A percentile compares a stretch with the other conserved stretches of the same genome.
These are phyloP conservation scores for Bolboschoenus planiculmis DNA, from an alignment of 176 grass and related monocot species.

Conservation along the genomic window DNA sequence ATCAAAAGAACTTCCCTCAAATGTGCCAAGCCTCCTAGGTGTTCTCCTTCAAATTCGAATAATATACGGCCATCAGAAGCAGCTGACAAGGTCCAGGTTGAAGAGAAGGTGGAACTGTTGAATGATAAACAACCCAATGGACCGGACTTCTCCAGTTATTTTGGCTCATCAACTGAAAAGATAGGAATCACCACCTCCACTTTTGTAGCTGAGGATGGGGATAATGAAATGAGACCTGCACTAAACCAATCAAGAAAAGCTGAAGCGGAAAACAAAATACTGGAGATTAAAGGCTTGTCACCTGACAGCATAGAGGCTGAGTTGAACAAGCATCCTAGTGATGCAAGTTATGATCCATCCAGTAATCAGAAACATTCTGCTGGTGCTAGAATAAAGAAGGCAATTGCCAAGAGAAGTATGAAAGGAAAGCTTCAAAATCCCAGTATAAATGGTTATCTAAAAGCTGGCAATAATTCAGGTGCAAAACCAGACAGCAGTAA, in stretches of 20 bases:
- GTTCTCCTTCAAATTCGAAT: constrained; percentile 25
- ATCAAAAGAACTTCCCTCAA: constrained; percentile 41
- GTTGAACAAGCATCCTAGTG: constrained; percentile 8
- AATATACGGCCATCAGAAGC: neutral
- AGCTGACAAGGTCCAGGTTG: neutral
- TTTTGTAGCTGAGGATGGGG: constrained; percentile 5
- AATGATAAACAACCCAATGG: neutral
- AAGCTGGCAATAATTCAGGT: constrained; percentile 36
- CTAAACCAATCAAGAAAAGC: constrained; percentile 12
- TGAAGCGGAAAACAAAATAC: neutral
- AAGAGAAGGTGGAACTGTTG: constrained; percentile 21
- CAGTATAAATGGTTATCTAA: constrained; percentile 18
- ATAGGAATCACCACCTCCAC: constrained; percentile 6
- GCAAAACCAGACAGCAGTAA: constrained; percentile 13
- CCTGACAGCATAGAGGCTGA: constrained; percentile 27
- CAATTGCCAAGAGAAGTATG: constrained; percentile 54
- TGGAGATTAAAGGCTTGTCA: constrained; percentile 29
- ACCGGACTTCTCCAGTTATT: constrained; percentile 23
- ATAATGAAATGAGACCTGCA: constrained; percentile 22
- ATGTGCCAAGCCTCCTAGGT: constrained; percentile 32
- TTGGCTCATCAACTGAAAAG: constrained; percentile 8
- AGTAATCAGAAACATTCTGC: constrained; percentile 22
- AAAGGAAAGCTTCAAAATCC: constrained; percentile 30
- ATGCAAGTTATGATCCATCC: constrained; percentile 13
- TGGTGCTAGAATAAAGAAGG: constrained; percentile 38